These are phyloP conservation scores for Russula sp. DNA, from an alignment of 768 basidiomycete genomes.

Conservation along the genomic window DNA sequence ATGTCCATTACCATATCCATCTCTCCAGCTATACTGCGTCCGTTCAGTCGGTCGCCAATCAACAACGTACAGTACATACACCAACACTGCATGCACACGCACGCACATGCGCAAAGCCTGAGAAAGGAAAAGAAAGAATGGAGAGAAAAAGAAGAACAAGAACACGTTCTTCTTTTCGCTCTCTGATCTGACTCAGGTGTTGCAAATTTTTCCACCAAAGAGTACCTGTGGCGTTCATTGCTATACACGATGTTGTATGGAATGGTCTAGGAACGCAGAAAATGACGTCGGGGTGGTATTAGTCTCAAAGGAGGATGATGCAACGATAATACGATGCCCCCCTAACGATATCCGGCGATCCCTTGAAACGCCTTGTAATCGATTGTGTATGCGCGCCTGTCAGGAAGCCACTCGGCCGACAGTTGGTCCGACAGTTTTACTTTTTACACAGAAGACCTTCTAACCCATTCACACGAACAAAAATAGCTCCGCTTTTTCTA, in stretches of 20 bases:
- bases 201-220: not conserved
- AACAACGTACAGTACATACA: too few species aligned
- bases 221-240: not conserved
- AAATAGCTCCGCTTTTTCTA: not conserved
- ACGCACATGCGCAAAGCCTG: too few species aligned
- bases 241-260: not conserved
- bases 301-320: not conserved
- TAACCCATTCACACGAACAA: not conserved
- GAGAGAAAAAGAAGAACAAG: not conserved
- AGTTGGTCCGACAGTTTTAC: not conserved
- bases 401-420: not conserved
- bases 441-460: not conserved
- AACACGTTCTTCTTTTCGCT: not conserved
- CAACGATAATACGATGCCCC: not conserved
- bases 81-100: too few species aligned
- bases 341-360: not conserved
- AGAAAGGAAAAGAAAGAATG: not conserved
- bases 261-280: slow-evolving; percentile 7
- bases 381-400: not conserved
- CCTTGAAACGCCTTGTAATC: not conserved
- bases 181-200: too few species aligned
- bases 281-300: slow-evolving; percentile 12
- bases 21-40: too few species aligned
- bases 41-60: too few species aligned
- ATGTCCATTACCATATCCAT: too few species aligned